Base-by-base conservation (phyloP, 495 filamentous ascomycete genomes). In the Xylaria telfairii region DNA sequence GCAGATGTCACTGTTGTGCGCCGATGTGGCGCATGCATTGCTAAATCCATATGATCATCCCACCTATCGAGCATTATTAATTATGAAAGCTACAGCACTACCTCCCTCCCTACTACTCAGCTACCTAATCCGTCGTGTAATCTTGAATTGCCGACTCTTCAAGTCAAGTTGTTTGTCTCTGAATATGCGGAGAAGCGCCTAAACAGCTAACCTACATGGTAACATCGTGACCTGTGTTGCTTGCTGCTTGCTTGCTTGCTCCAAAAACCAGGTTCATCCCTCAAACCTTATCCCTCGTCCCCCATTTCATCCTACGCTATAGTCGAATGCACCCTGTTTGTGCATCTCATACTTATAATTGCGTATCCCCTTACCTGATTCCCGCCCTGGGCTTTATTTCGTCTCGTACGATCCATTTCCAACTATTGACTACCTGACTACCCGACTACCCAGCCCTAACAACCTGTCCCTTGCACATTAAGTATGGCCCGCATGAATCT, bases 41-140 rank as follows among this genome's bases (percentile, higher is more conserved):
- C 44, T 9, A n/a, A n/a, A n/a, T n/a, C n/a, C n/a, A n/a, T n/a
- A n/a, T 37, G 34, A 3, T 37, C 37, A 65, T 66, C 64, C 30
- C 64, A 13, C 47, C 26, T 54, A 66, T 66, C 47, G 34, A 66
- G 47, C 21, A 54, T 65, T 51, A 65, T n/a, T 65, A 32, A 34
- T 42, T 65, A 65, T 51, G 24, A 24, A 39, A 26, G 6, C 46
- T 41, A 67, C 67, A 53, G 68, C 4, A 8, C 34, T 37, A 8
- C 4, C 34, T 37, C 4, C 4, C 34, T 37, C 34, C 8, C 34
- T 37, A 8, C n/a, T n/a, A n/a, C n/a, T n/a, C n/a, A n/a, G n/a
- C n/a, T n/a, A n/a, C n/a, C n/a, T n/a, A n/a, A 53, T 72, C 75
- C 67, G 73, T 69, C 74, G 65, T 65, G 75, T 34, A 62, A 71